phyloP scores from a whole-genome alignment of 2,329 filamentous ascomycete species.

The Colletotrichum eleusines region DNA sequence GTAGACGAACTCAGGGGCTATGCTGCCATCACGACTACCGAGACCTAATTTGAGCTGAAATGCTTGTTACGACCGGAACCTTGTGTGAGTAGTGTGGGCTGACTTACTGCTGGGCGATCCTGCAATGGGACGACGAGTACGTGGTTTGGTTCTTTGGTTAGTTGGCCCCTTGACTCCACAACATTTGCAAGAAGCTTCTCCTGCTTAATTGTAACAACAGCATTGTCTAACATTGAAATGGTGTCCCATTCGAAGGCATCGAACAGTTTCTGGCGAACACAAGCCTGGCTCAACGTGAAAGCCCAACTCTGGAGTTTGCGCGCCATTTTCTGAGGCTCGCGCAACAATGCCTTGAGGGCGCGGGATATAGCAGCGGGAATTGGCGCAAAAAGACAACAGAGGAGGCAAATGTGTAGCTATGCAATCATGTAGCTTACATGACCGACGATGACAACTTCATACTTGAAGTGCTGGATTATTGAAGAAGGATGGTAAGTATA shows the following conservation, averaged over 20 bases:
- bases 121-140: constrained; percentile 12
- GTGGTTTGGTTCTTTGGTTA: constrained; percentile 11
- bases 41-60: constrained; percentile 12
- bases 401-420: not conserved
- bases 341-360: too few relatives aligned
- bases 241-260: constrained; percentile 2
- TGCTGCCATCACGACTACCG: constrained; percentile 8
- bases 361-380: too few relatives aligned
- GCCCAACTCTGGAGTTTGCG: constrained; percentile 15
- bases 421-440: not conserved
- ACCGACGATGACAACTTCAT: not conserved
- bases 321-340: not conserved
- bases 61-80: not conserved
- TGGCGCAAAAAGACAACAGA: not conserved
- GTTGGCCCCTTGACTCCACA: not conserved
- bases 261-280: not conserved
- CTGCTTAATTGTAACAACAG: constrained; percentile 12
- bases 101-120: constrained; percentile 2
- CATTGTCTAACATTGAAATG: constrained; percentile 6
- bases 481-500: not conserved
- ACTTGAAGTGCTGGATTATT: not conserved
- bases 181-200: constrained; percentile 3
- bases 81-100: too few relatives aligned
- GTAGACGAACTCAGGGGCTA: constrained; percentile 1
- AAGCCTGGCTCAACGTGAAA: constrained; percentile 4